Conservation (phyloP, 176 grass and related monocot species). For the Carex parvula region DNA sequence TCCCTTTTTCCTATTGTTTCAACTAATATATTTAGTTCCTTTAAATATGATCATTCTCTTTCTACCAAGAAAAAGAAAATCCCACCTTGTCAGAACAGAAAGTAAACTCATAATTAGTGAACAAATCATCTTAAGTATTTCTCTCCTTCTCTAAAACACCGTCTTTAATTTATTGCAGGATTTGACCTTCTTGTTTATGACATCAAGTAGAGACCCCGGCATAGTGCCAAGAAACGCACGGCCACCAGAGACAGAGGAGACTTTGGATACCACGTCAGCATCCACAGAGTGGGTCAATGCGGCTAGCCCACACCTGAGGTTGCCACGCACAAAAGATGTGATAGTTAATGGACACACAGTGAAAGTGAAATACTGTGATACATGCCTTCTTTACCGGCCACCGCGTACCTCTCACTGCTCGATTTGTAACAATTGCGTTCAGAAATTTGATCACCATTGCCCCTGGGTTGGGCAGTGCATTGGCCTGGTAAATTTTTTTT, state of each 20-base stretch:
- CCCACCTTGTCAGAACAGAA: background rate
- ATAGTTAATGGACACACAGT: constrained; percentile 53
- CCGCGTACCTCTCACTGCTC: constrained; percentile 79
- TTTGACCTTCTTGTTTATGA: constrained; percentile 58
- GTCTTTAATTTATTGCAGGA: constrained; percentile 27
- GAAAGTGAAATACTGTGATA: constrained; percentile 89
- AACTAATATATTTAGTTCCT: background rate
- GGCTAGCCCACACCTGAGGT: constrained; percentile 48
- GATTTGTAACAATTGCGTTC: constrained; percentile 91
- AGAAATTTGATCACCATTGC: constrained; percentile 89
- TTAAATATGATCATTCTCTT: background rate
- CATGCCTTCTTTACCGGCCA: constrained; percentile 75
- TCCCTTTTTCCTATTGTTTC: background rate
- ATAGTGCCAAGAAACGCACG: constrained; percentile 77
- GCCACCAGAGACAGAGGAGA: constrained; percentile 31
- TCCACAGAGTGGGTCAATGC: constrained; percentile 68
- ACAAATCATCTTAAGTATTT: background rate
- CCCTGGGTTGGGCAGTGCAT: constrained; percentile 99
- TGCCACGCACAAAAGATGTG: constrained; percentile 65
- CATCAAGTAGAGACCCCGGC: constrained; percentile 83
- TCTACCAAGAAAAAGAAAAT: background rate
- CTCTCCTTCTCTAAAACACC: background rate
- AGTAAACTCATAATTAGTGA: constrained; percentile 1
- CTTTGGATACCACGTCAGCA: constrained; percentile 23
- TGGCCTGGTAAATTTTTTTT: constrained; percentile 41